phyloP scores from a whole-genome alignment of 176 grass and related monocot species.

The Bonia amplexicaulis region DNA sequence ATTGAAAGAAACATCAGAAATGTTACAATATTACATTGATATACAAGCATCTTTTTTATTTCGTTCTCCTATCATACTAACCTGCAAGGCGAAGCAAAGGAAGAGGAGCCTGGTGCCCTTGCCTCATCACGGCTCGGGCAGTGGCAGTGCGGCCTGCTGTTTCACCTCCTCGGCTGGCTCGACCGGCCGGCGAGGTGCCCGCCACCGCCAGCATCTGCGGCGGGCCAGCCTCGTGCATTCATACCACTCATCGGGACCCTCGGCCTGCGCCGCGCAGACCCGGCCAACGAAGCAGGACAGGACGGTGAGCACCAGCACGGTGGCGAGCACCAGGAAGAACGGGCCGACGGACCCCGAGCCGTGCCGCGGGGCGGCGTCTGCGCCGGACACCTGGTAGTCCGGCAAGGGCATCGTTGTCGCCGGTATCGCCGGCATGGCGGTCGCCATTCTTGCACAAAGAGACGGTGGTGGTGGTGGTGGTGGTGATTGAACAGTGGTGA shows the following conservation, averaged over 20 bases:
- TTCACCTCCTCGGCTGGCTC: slow-evolving; percentile 10
- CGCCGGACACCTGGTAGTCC: slow-evolving; percentile 27
- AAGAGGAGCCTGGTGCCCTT: not conserved
- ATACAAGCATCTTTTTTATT: not conserved
- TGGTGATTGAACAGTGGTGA: not conserved
- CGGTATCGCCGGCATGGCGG: slow-evolving; percentile 30
- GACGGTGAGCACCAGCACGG: slow-evolving; percentile 52
- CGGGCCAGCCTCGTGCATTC: slow-evolving; percentile 43
- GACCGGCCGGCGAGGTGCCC: slow-evolving; percentile 4
- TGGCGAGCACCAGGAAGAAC: slow-evolving; percentile 65
- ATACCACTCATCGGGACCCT: slow-evolving; percentile 58
- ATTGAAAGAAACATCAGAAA: not conserved
- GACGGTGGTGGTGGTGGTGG: not conserved
- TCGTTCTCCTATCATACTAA: slow-evolving; percentile 22
- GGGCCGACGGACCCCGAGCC: slow-evolving; percentile 41
- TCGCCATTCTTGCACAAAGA: slow-evolving; percentile 31
- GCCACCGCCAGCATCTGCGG: slow-evolving; percentile 25
- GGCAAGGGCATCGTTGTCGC: slow-evolving; percentile 22
- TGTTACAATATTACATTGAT: slow-evolving; percentile 4
- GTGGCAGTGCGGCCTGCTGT: slow-evolving; percentile 2
- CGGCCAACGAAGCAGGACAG: slow-evolving; percentile 66
- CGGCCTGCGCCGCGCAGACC: slow-evolving; percentile 39
- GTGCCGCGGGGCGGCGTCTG: not conserved
- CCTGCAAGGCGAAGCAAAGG: slow-evolving; percentile 10
- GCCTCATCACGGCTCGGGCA: slow-evolving; percentile 45